Percentiles rank a stretch among this genome's conserved stretches.
These are phyloP conservation scores for Thalassiosira ordinaria DNA, from an alignment of 352 stramenopile species.

Conservation along the genomic window DNA sequence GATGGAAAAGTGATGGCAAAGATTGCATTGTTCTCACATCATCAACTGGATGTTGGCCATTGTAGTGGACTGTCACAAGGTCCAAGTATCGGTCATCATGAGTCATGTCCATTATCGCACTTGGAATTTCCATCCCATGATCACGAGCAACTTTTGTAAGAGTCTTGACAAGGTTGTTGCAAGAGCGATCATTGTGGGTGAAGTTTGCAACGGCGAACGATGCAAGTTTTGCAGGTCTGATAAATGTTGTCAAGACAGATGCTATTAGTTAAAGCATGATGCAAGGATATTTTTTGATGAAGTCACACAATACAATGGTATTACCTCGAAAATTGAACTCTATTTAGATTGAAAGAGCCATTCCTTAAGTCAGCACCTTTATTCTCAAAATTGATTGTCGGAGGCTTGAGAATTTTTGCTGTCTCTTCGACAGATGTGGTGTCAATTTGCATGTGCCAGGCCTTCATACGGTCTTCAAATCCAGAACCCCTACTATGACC, in stretches of 20 bases:
- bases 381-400: conserved; percentile 27
- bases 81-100: conserved; percentile 16
- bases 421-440: conserved; percentile 2
- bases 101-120: conserved; percentile 7
- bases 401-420: conserved; percentile 30
- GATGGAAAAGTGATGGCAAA: background rate
- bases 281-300: background rate
- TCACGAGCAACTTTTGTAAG: conserved; percentile 4
- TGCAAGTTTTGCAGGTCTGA: conserved; percentile 33
- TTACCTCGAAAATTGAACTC: conserved; percentile 20
- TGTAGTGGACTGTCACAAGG: conserved; percentile 12
- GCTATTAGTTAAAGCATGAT: conserved; percentile 7
- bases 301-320: background rate
- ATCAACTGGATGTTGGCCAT: conserved; percentile 12
- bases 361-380: background rate
- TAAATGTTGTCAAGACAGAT: background rate
- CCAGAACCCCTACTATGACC: background rate
- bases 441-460: conserved; percentile 28
- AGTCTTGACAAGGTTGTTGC: conserved; percentile 19
- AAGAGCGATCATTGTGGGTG: background rate
- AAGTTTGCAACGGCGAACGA: conserved; percentile 42
- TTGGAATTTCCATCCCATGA: conserved; percentile 39
- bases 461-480: conserved; percentile 19
- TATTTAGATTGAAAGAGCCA: conserved; percentile 34
- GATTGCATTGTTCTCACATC: conserved; percentile 4